Evolutionary conservation across 225 moss, liverwort and hornwort species (phyloP), one percentile per base, ranked within the genome.

Genomic region (Takakia lepidozioides): DNA sequence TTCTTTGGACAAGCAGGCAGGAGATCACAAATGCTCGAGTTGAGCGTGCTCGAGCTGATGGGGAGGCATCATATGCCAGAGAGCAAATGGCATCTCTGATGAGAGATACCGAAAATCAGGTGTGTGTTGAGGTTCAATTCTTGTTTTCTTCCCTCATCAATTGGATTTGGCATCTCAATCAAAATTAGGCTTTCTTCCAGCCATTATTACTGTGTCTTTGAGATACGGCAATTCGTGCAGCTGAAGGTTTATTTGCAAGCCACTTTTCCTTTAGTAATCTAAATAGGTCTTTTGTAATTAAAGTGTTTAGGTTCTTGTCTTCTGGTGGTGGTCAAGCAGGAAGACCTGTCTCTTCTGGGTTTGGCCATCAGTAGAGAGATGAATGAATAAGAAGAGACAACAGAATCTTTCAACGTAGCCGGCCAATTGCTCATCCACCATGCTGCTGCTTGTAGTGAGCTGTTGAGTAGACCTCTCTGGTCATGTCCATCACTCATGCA

Each of bases 21-120:
- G 85, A 91, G 51, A 54, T 87, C 40, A 85, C 82, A 11, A 81
- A 78, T 67, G 68, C 73, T 62, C 84, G 87, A 38, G 70, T 91
- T 43, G 91, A 87, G 62, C 79, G 66, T 69, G 98, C 91, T 9
- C 72, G 83, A 45, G 76, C 69, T 64, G 98, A 91, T 78, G 87
- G 72, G 14, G 83, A 82, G 63, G 91, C 73, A 56, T 73, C 80
- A 23, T 61, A 52, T 57, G 87, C 98, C 28, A 85, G 80, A 59
- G 98, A 98, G 38, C 98, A 74, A 38, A 62, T 98, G 50, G 38
- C 71, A 15, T 73, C 85, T 36, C 61, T 87, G 52, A 78, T 80
- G 58, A 75, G 66, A 25, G 82, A 85, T 43, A 82, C 85, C 19
- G 98, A 98, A 60, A 98, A 74, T 60, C 79, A 79, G 78, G 87